Conservation (phyloP, 768 basidiomycete genomes). For the Lenzites betulinus region DNA sequence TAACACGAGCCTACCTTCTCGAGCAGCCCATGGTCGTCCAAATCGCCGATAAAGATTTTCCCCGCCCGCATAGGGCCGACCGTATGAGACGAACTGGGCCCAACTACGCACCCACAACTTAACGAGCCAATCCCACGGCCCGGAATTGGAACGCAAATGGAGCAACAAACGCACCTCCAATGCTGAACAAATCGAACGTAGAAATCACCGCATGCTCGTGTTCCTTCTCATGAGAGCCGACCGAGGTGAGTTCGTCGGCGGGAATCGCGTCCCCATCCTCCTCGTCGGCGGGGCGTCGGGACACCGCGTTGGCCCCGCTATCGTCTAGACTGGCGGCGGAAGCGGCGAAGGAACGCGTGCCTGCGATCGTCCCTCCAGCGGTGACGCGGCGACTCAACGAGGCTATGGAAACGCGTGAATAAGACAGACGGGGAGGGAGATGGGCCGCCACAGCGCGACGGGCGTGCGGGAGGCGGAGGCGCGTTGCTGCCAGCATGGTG, state of each 20-base stretch:
- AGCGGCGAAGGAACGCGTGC: slow-evolving; percentile 1
- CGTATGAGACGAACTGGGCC: slow-evolving; percentile 65
- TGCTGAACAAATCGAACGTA: slow-evolving; percentile 90
- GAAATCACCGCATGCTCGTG: slow-evolving; percentile 88
- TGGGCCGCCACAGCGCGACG: slow-evolving; percentile 12
- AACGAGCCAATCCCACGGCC: slow-evolving; percentile 1
- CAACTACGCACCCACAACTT: slow-evolving; percentile 38
- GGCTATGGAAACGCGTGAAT: neutral
- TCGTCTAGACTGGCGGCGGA: slow-evolving; percentile 2
- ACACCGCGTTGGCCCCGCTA: neutral
- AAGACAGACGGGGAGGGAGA: neutral
- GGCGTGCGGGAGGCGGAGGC: slow-evolving; percentile 9
- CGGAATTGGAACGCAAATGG: neutral
- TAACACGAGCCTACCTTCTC: slow-evolving; percentile 51
- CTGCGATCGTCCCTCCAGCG: neutral
- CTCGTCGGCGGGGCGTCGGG: slow-evolving; percentile 3
- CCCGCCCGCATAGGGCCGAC: slow-evolving; percentile 91
- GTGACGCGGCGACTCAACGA: neutral
- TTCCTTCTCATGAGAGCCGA: slow-evolving; percentile 21
- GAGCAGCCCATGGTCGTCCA: slow-evolving; percentile 66
- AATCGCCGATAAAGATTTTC: slow-evolving; percentile 81
- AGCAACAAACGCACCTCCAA: slow-evolving; percentile 62
- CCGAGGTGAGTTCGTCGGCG: slow-evolving; percentile 16
- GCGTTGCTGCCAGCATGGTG: slow-evolving; percentile 14
- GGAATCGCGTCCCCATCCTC: slow-evolving; percentile 19